Evolutionary conservation across 768 basidiomycete species (phyloP).

Genomic region (Russula brevipes): DNA sequence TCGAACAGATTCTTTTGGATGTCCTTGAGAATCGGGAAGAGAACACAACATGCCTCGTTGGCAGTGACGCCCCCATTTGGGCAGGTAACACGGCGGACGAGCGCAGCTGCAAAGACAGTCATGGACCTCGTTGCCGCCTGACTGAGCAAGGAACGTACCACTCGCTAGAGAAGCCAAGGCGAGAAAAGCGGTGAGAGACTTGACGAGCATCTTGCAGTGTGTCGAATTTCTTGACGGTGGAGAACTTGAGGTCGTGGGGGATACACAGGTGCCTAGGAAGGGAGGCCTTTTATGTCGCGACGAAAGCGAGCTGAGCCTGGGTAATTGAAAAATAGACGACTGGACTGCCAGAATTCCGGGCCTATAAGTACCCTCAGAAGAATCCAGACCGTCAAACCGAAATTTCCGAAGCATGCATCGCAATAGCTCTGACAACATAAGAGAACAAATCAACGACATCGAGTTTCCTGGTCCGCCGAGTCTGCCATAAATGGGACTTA

Average conservation of each 20-base stretch:
- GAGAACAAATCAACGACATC: not conserved
- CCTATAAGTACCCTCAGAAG: not conserved
- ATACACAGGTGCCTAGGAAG: not conserved
- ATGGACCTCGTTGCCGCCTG: not conserved
- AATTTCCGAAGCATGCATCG: not conserved
- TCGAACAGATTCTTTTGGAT: constrained; percentile 31
- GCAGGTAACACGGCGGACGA: constrained; percentile 28
- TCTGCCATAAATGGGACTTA: too few species aligned
- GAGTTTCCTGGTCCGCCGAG: too few species aligned
- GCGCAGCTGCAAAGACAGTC: constrained; percentile 17
- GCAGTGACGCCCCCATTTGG: constrained; percentile 30
- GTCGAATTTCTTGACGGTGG: not conserved
- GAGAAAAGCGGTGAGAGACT: constrained; percentile 23
- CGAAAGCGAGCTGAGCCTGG: not conserved
- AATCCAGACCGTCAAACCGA: not conserved
- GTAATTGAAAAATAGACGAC: not conserved
- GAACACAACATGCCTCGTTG: constrained; percentile 32
- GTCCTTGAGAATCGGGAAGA: constrained; percentile 32
- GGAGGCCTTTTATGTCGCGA: not conserved
- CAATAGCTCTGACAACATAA: not conserved
- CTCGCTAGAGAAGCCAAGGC: constrained; percentile 20
- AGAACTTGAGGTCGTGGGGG: not conserved
- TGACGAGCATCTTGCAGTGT: constrained; percentile 28
- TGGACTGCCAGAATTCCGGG: not conserved
- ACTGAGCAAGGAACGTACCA: constrained; percentile 7